Conservation (phyloP, 2,329 filamentous ascomycete species). For the Canariomyces notabilis region DNA sequence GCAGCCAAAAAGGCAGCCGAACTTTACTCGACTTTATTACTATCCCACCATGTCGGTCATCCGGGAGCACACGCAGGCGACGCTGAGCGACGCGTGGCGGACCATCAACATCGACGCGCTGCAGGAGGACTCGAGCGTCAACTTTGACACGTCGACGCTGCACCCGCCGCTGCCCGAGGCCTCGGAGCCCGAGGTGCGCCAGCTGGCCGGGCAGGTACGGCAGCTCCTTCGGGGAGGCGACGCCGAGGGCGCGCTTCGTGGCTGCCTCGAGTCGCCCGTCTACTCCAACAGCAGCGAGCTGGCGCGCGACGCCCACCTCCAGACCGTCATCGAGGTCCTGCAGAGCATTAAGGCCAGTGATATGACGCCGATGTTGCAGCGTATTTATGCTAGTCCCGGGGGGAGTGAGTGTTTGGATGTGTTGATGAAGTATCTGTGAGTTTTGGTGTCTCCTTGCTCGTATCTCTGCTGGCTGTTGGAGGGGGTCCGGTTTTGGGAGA, state of each 20-base stretch:
- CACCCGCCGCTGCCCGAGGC: slow-evolving; percentile 71
- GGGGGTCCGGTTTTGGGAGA: not conserved
- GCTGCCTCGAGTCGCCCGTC: slow-evolving; percentile 79
- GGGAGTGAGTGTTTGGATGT: slow-evolving; percentile 85
- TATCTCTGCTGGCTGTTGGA: not conserved
- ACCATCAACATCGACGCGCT: slow-evolving; percentile 93
- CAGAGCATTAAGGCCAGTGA: slow-evolving; percentile 95
- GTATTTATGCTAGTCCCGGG: slow-evolving; percentile 71
- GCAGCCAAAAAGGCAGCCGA: too few species aligned
- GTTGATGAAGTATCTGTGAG: slow-evolving; percentile 95
- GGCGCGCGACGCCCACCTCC: slow-evolving; percentile 74
- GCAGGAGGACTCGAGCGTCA: slow-evolving; percentile 81
- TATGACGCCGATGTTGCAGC: slow-evolving; percentile 82
- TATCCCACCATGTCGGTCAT: slow-evolving; percentile 56
- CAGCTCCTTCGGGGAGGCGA: slow-evolving; percentile 85
- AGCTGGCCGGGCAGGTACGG: slow-evolving; percentile 72
- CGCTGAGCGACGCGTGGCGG: slow-evolving; percentile 64
- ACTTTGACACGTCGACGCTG: slow-evolving; percentile 85
- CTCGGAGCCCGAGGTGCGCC: slow-evolving; percentile 72
- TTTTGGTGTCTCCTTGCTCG: not conserved
- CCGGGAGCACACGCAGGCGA: slow-evolving; percentile 57
- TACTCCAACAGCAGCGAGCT: slow-evolving; percentile 54
- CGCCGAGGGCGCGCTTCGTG: slow-evolving; percentile 76
- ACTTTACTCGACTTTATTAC: not conserved
- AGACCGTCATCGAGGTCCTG: slow-evolving; percentile 85